phyloP scores from a whole-genome alignment of 768 basidiomycete genomes.

The Tricholoma furcatifolium region DNA sequence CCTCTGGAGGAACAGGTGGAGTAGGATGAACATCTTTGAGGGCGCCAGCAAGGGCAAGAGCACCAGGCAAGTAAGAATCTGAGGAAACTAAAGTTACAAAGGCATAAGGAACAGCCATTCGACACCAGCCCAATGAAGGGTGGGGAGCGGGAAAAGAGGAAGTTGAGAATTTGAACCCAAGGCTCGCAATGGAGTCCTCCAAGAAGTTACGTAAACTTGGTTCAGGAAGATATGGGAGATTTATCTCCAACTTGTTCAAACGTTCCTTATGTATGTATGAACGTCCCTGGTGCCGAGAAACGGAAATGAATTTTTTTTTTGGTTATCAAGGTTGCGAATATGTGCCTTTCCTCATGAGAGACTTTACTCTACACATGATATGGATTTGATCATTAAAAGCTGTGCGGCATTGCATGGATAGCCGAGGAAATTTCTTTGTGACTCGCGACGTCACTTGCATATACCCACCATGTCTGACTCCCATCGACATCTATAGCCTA shows the following conservation, averaged over 20 bases:
- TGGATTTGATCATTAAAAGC: background rate
- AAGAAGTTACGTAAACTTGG: conserved; percentile 15
- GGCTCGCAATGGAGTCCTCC: conserved; percentile 10
- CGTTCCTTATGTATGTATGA: too few species aligned
- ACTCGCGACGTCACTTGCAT: conserved; percentile 7
- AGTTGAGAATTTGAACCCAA: background rate
- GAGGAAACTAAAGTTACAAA: conserved; percentile 93
- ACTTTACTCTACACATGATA: too few species aligned
- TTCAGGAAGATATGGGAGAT: background rate
- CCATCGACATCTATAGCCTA: background rate
- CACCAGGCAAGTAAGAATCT: conserved; percentile 90
- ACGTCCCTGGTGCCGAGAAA: too few species aligned
- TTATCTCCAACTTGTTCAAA: too few species aligned
- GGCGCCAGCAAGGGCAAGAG: conserved; percentile 81
- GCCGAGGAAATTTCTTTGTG: background rate
- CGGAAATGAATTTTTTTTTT: too few species aligned
- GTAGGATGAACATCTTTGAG: conserved; percentile 75
- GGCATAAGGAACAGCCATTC: conserved; percentile 70
- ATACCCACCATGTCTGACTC: background rate
- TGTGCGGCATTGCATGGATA: background rate
- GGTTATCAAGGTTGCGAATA: too few species aligned
- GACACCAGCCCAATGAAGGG: conserved; percentile 23
- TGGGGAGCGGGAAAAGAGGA: conserved; percentile 17
- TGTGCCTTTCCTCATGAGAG: too few species aligned
- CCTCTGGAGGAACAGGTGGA: conserved; percentile 55